phyloP scores from a whole-genome alignment of 805 yeast genomes.

The Suhomyces xylopsoci region DNA sequence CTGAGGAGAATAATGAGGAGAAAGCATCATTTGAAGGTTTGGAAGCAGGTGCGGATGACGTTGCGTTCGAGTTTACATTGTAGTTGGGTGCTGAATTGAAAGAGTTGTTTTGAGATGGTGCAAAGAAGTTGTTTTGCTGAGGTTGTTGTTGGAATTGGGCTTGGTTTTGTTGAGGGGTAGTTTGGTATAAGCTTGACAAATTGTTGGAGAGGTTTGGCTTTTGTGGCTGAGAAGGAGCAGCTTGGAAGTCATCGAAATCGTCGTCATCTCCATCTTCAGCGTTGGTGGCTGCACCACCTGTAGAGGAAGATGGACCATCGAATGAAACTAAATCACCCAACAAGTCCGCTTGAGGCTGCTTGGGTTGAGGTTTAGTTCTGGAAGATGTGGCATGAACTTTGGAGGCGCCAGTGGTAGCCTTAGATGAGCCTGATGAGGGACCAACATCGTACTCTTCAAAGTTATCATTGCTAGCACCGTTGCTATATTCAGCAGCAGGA shows the following conservation, averaged over 20 bases:
- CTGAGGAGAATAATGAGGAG: constrained; percentile 64
- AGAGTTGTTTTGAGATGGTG: constrained; percentile 11
- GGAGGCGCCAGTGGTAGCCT: constrained; percentile 37
- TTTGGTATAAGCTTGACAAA: constrained; percentile 27
- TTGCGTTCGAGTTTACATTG: constrained; percentile 15
- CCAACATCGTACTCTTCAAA: constrained; percentile 64
- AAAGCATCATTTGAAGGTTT: constrained; percentile 55
- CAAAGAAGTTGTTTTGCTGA: constrained; percentile 9
- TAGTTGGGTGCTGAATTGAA: constrained; percentile 14
- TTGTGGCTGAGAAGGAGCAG: constrained; percentile 45
- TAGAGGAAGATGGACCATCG: constrained; percentile 15
- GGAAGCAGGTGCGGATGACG: constrained; percentile 32
- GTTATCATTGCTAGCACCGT: constrained; percentile 33
- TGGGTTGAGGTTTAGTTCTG: constrained; percentile 28
- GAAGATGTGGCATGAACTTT: constrained; percentile 31
- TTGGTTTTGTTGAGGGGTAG: constrained; percentile 17
- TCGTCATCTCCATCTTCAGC: constrained; percentile 48
- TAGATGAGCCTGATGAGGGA: constrained; percentile 19
- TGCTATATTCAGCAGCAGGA: constrained; percentile 43
- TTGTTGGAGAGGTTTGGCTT: constrained; percentile 19
- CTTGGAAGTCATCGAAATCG: constrained; percentile 82
- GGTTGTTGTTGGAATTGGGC: constrained; percentile 8
- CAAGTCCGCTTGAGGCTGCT: constrained; percentile 44
- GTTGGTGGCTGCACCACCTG: constrained; percentile 15
- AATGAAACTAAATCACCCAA: constrained; percentile 47